phyloP scores from a whole-genome alignment of 139 green algal species.

The Closterium sp. region DNA sequence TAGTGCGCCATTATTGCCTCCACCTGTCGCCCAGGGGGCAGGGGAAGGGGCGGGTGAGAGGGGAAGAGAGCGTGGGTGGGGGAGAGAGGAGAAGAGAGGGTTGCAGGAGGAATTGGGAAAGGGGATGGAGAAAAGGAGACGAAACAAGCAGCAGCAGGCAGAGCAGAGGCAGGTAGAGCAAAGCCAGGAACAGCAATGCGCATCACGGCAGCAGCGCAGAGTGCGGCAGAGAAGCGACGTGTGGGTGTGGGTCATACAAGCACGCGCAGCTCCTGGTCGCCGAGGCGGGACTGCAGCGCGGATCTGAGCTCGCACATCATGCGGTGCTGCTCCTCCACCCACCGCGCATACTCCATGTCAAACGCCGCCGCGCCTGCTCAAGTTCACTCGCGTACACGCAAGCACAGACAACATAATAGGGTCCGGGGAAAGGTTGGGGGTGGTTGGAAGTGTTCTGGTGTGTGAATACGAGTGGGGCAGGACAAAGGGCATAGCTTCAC shows the following conservation, averaged over 20 bases:
- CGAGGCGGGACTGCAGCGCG: conserved; percentile 31
- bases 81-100: not conserved
- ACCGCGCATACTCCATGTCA: conserved; percentile 51
- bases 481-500: no score
- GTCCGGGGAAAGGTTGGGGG: not conserved
- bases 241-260: not conserved
- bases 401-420: not conserved
- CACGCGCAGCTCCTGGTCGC: conserved; percentile 20
- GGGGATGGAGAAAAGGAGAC: not conserved
- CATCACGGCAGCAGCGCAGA: no score
- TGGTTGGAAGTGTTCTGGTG: no score
- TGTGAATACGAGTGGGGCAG: no score
- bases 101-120: not conserved
- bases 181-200: no score
- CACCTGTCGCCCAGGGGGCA: not conserved
- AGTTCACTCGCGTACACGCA: not conserved
- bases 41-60: no score
- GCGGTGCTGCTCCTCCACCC: conserved; percentile 44
- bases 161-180: not conserved
- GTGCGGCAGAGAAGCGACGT: no score
- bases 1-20: conserved; percentile 35
- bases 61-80: no score
- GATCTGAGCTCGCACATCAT: conserved; percentile 40
- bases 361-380: conserved; percentile 34
- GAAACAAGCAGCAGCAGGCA: not conserved